Percentiles rank a stretch among this genome's conserved stretches.
Conservation (phyloP, 164 flowering plant genomes). For the Vitis rotundifolia region DNA sequence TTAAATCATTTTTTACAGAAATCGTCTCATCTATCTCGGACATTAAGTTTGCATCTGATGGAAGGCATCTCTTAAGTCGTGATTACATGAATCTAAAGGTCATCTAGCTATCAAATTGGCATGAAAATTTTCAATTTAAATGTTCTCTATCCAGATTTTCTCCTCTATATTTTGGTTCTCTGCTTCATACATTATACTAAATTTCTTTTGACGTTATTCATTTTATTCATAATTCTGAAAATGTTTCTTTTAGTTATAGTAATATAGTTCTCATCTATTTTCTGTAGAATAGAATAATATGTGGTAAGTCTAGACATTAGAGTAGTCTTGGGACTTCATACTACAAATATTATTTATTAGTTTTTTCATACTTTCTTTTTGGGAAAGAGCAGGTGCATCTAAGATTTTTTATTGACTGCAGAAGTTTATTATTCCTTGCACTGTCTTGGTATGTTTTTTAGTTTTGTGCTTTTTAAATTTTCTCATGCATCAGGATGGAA, state of each 20-base stretch:
- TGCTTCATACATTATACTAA: not conserved
- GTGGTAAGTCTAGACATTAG: not conserved
- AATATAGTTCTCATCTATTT: not conserved
- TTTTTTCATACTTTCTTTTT: not conserved
- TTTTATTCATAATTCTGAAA: not conserved
- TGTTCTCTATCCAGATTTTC: not conserved
- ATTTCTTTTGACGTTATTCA: no score
- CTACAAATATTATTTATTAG: not conserved
- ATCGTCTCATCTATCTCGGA: slow-evolving; percentile 74
- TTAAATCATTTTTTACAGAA: slow-evolving; percentile 75
- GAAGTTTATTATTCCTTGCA: not conserved
- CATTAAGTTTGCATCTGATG: slow-evolving; percentile 70
- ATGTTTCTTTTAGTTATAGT: not conserved
- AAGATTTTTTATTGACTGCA: not conserved
- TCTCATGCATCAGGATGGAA: not conserved
- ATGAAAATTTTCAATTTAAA: not conserved
- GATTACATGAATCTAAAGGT: slow-evolving; percentile 93
- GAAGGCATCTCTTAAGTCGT: slow-evolving; percentile 71
- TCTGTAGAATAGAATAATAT: not conserved
- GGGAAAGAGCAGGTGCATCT: not conserved
- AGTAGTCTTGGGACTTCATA: not conserved
- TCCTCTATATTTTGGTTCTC: not conserved
- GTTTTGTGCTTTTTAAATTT: not conserved
- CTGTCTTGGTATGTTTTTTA: no score
- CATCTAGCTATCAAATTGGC: slow-evolving; percentile 4